Base-by-base conservation (phyloP, 805 yeast genomes). In the Candida broadrunensis region DNA sequence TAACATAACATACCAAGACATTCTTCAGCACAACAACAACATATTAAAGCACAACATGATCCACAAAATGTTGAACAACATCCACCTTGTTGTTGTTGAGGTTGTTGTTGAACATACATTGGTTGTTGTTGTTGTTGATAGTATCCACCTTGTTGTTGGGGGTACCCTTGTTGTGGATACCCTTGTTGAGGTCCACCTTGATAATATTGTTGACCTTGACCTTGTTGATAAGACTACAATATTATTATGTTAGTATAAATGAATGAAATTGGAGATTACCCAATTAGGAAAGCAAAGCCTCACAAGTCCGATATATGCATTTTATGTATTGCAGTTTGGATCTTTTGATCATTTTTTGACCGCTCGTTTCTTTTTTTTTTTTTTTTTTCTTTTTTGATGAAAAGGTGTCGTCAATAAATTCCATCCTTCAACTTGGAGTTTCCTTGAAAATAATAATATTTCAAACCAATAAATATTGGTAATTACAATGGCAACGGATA, bases 121-220 rank as follows among this genome's bases (percentile, higher is more conserved):
- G 71, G 73, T 47, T 68, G 74, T 42, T 59, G 73, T 49, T 66
- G 73, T 44, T 57, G 71, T 41, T 64, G 58, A 50, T 67, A 65
- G 9, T 63, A 61, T 13, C 56, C 58, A 32, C 48, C 56, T n/a
- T n/a, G n/a, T 21, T 21, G 24, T 42, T 49, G 64, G 17, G 56
- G 65, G 31, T 51, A 56, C 36, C 59, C 54, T 45, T 51, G 64
- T 43, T 57, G 59, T 20, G 55, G 54, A 42, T 54, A 54, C 11
- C 61, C 62, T 40, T 54, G 51, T 42, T 41, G 48, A 15, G 47
- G 48, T 13, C 46, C 46, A 29, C 48, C 46, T 46, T 46, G 49
- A 42, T 54, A 54, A 13, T 61, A 61, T 40, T 54, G 51, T 42
- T 41, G 48, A 15, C 45, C 46, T 13, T 46, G 48, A 29, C 48